phyloP scores from a whole-genome alignment of 2,329 filamentous ascomycete species.

The Ramularia endophylla region DNA sequence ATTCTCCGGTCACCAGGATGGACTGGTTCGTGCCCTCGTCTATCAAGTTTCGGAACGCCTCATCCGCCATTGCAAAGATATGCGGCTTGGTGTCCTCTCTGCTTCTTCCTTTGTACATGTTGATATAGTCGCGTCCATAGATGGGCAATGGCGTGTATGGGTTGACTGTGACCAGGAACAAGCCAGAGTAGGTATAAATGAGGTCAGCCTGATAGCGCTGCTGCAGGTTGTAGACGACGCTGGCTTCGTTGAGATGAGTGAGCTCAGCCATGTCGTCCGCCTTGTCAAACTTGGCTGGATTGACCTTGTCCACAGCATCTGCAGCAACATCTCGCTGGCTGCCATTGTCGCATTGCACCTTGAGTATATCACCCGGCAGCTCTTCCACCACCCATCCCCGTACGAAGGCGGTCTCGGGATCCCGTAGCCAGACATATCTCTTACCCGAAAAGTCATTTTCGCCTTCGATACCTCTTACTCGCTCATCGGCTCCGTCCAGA shows the following conservation, averaged over 20 bases:
- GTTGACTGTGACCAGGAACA: conserved; percentile 96
- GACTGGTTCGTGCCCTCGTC: conserved; percentile 96
- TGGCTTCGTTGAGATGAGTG: conserved; percentile 95
- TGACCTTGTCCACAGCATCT: conserved; percentile 95
- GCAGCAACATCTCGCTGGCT: conserved; percentile 79
- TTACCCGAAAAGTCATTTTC: conserved; percentile 99
- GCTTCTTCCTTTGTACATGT: conserved; percentile 91
- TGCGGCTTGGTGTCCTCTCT: conserved; percentile 95
- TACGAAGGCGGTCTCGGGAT: conserved; percentile 80
- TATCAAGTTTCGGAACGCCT: conserved; percentile 91
- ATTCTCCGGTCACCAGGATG: conserved; percentile 96
- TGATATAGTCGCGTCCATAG: conserved; percentile 93
- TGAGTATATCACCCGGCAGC: conserved; percentile 58
- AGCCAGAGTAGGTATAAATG: conserved; percentile 94
- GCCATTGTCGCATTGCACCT: conserved; percentile 92
- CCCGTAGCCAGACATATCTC: conserved; percentile 95
- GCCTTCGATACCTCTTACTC: conserved; percentile 73
- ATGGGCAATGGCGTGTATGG: conserved; percentile 93
- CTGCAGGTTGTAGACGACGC: conserved; percentile 93
- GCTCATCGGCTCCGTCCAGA: conserved; percentile 52
- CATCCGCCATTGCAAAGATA: conserved; percentile 96
- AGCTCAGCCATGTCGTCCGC: conserved; percentile 99
- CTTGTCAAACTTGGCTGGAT: conserved; percentile 99
- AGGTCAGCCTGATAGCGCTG: conserved; percentile 93
- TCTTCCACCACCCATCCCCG: conserved; percentile 91